phyloP scores from a whole-genome alignment of 192 early-diverging fungal genomes.

The Paraglomus occultum region DNA sequence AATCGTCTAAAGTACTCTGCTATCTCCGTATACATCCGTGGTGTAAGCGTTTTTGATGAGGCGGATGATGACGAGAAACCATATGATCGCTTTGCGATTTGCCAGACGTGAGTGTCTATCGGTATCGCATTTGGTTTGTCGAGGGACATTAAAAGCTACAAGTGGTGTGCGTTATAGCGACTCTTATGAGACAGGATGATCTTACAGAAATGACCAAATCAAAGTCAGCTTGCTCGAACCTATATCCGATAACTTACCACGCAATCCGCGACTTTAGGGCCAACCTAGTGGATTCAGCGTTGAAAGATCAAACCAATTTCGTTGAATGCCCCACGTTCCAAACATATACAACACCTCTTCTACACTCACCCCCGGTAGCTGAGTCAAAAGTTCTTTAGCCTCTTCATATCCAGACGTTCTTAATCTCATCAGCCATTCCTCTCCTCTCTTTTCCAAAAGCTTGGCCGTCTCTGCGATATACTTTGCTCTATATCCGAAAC shows the following conservation, averaged over 20 bases:
- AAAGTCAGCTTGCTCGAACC: neutral
- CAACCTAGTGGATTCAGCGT: constrained; percentile 43
- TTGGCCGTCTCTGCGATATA: constrained; percentile 79
- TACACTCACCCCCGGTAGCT: constrained; percentile 63
- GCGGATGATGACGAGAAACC: constrained; percentile 46
- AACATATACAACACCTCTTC: too few species aligned
- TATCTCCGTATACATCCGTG: constrained; percentile 66
- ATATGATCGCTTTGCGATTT: constrained; percentile 86
- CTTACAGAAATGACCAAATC: neutral
- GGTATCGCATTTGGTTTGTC: constrained; percentile 81
- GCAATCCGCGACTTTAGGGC: constrained; percentile 98
- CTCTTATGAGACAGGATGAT: neutral
- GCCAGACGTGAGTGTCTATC: constrained; percentile 96
- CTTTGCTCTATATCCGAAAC: constrained; percentile 95
- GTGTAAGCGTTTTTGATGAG: constrained; percentile 60
- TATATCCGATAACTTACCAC: constrained; percentile 49
- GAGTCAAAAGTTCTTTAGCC: constrained; percentile 59
- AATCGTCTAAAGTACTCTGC: constrained; percentile 66
- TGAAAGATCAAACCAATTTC: neutral
- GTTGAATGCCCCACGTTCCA: too few species aligned
- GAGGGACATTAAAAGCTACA: constrained; percentile 78
- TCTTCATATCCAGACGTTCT: constrained; percentile 54
- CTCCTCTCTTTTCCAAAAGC: constrained; percentile 41
- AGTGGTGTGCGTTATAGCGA: neutral
- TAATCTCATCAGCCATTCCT: constrained; percentile 66